A percentile compares a stretch with the other conserved stretches of the same genome.
Evolutionary conservation across 2,329 filamentous ascomycete species (phyloP).

Genomic region (Colletotrichum tamarilloi): DNA sequence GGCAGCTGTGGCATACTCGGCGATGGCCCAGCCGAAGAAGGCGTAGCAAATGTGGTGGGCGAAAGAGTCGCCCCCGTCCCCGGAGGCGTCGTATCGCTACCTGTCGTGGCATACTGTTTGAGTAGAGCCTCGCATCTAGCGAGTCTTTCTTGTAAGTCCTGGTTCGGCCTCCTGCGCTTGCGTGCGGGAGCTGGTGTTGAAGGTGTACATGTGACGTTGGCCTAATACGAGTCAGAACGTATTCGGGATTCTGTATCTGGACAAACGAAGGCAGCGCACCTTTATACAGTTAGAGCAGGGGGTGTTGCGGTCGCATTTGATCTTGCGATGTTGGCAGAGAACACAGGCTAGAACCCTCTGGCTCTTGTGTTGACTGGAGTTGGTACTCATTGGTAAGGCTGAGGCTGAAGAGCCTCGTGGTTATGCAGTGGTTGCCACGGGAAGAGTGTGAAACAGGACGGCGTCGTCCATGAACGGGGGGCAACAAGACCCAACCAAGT

Average conservation of each 20-base stretch:
- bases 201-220: slow-evolving; percentile 68
- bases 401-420: slow-evolving; percentile 21
- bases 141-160: slow-evolving; percentile 70
- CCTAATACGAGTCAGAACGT: slow-evolving; percentile 49
- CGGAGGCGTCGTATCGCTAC: slow-evolving; percentile 31
- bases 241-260: neutral
- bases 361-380: slow-evolving; percentile 46
- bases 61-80: slow-evolving; percentile 34
- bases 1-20: slow-evolving; percentile 34
- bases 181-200: slow-evolving; percentile 70
- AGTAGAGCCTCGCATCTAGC: slow-evolving; percentile 69
- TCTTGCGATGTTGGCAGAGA: slow-evolving; percentile 71
- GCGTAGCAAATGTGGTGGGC: slow-evolving; percentile 13
- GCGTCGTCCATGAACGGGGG: slow-evolving; percentile 29
- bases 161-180: slow-evolving; percentile 69
- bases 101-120: slow-evolving; percentile 63
- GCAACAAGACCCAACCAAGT: slow-evolving; percentile 7
- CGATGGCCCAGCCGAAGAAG: slow-evolving; percentile 24
- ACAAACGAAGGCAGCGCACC: slow-evolving; percentile 49
- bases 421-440: slow-evolving; percentile 15
- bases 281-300: slow-evolving; percentile 71
- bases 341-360: slow-evolving; percentile 64
- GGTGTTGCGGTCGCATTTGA: slow-evolving; percentile 70
- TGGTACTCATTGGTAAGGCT: slow-evolving; percentile 29
- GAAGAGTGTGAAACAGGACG: slow-evolving; percentile 5